Conservation (phyloP, 1,139 yeast genomes). For the Yamadazyma taylorii region DNA sequence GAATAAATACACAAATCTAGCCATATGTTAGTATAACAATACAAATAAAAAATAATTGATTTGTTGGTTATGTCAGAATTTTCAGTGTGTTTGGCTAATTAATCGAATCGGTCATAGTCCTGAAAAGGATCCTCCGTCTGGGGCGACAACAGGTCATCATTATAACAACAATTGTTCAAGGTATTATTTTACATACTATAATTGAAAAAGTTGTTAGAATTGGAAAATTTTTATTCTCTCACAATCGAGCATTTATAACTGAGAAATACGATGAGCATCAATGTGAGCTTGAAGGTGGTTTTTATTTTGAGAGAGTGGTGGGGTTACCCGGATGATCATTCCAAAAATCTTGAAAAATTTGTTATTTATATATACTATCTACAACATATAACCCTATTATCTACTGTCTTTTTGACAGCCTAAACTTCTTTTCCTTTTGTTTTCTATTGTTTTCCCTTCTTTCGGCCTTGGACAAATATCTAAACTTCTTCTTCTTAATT, state of each 20-base stretch:
- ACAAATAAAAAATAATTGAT: not conserved
- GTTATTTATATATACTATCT: no score
- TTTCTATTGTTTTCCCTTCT: constrained; percentile 68
- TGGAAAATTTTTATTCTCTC: constrained; percentile 1
- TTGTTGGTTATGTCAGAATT: constrained; percentile 40
- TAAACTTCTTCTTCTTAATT: constrained; percentile 70
- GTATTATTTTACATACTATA: constrained; percentile 2
- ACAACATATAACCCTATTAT: no score
- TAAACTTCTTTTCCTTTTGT: constrained; percentile 39
- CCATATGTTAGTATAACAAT: not conserved
- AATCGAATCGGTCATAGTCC: constrained; percentile 59
- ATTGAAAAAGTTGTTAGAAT: not conserved
- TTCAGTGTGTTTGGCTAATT: constrained; percentile 55
- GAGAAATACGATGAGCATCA: no score
- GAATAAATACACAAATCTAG: no score
- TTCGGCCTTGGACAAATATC: constrained; percentile 80
- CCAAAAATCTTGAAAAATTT: not conserved
- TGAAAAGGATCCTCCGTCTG: constrained; percentile 59
- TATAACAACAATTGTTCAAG: constrained; percentile 6
- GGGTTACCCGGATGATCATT: constrained; percentile 1
- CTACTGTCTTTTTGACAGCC: no score
- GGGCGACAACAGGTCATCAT: constrained; percentile 59
- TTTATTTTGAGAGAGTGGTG: not conserved
- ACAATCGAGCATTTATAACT: not conserved
- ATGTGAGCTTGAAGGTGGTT: no score